Conservation (phyloP, 169 alveolate species). For the Miamiensis avidus region DNA sequence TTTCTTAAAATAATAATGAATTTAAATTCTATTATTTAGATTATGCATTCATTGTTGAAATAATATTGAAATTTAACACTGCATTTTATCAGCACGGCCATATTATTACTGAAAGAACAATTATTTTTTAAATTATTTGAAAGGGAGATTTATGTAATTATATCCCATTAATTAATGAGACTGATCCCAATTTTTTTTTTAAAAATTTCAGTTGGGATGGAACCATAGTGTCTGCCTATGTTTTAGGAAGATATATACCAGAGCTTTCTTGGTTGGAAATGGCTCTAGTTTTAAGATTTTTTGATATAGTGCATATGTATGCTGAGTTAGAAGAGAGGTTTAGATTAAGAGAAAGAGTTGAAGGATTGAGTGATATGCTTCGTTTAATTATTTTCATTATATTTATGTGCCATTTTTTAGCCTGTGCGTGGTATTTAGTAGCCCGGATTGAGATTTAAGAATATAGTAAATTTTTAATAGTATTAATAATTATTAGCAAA, state of each 20-base stretch:
- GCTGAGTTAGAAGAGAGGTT: background rate
- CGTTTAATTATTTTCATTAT: too few relatives aligned
- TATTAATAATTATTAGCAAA: too few relatives aligned
- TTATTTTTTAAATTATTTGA: too few relatives aligned
- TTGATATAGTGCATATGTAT: background rate
- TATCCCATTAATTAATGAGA: too few relatives aligned
- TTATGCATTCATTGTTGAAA: background rate
- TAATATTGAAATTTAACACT: background rate
- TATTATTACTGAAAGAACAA: background rate
- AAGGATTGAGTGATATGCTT: background rate
- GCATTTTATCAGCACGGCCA: background rate
- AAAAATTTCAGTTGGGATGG: too few relatives aligned
- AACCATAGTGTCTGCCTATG: background rate
- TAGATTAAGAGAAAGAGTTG: background rate
- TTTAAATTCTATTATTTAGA: background rate
- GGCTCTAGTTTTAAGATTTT: background rate
- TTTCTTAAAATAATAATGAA: background rate
- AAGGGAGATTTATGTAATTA: background rate
- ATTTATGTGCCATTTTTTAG: background rate
- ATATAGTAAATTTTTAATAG: background rate
- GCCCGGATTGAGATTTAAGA: background rate
- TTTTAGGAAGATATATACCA: background rate
- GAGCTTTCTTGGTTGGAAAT: background rate
- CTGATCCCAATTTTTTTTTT: too few relatives aligned
- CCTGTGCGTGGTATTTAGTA: background rate